Conservation (phyloP, 768 basidiomycete species). For the Hemileccinum impolitum region DNA sequence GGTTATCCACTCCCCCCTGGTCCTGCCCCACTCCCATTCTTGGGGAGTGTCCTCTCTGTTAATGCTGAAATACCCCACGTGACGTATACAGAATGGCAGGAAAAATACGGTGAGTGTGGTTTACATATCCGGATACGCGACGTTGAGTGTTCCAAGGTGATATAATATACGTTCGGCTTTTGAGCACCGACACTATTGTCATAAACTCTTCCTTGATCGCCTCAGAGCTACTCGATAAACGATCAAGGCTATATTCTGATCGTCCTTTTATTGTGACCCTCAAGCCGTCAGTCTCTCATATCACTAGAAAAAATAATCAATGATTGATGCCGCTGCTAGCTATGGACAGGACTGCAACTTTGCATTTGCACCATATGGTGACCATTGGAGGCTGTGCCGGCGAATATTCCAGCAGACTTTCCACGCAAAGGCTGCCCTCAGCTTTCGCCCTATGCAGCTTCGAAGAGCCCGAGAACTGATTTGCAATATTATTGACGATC, state of each 20-base stretch:
- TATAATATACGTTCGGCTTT: conserved; percentile 45
- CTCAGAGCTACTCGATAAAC: conserved; percentile 43
- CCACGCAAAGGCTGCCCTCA: not conserved
- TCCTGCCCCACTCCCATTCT: not conserved
- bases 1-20: conserved; percentile 6
- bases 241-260: conserved; percentile 46
- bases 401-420: conserved; percentile 7
- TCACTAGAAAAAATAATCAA: too few species aligned
- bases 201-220: conserved; percentile 41
- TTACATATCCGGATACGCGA: not conserved
- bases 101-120: conserved; percentile 3
- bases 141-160: conserved; percentile 27
- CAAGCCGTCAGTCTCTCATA: conserved; percentile 1
- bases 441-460: conserved; percentile 4
- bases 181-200: conserved; percentile 42
- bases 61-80: not conserved
- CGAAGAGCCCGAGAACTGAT: not conserved
- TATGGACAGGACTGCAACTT: conserved; percentile 8
- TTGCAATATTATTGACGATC: conserved; percentile 1
- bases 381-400: conserved; percentile 2
- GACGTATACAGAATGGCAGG: conserved; percentile 7
- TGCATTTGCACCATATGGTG: conserved; percentile 2
- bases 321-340: not conserved
- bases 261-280: conserved; percentile 34
- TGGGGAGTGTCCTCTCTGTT: not conserved